These are phyloP conservation scores for Starmerella etchellsii DNA, from an alignment of 805 yeast genomes.

Conservation along the genomic window DNA sequence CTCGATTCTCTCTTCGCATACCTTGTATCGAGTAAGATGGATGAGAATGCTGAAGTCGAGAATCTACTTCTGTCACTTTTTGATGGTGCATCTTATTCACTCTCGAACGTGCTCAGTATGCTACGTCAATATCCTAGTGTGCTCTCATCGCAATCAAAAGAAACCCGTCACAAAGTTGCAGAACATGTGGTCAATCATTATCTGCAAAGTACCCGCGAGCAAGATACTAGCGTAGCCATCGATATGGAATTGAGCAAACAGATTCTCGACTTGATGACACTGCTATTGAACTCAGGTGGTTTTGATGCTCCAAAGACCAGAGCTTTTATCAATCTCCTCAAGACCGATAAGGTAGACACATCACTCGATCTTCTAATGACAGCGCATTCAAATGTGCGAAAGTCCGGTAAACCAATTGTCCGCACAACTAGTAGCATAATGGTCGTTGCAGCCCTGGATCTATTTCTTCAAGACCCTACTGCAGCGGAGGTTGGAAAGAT, in stretches of 20 bases:
- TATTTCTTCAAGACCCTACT: constrained; percentile 20
- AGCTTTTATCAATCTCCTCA: constrained; percentile 53
- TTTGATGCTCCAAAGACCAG: constrained; percentile 35
- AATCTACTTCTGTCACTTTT: constrained; percentile 27
- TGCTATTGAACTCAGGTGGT: constrained; percentile 36
- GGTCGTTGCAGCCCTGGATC: constrained; percentile 45
- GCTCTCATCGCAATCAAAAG: constrained; percentile 38
- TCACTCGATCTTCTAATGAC: constrained; percentile 36
- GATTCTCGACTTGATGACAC: constrained; percentile 44
- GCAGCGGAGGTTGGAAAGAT: constrained; percentile 21
- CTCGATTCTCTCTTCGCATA: constrained; percentile 4
- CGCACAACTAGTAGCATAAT: constrained; percentile 66
- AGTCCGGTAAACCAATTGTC: constrained; percentile 40
- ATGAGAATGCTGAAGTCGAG: constrained; percentile 13
- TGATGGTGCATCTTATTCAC: constrained; percentile 19
- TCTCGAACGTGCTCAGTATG: constrained; percentile 25
- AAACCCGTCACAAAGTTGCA: constrained; percentile 46
- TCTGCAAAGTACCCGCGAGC: constrained; percentile 31
- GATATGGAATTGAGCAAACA: constrained; percentile 40
- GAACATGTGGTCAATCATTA: constrained; percentile 48
- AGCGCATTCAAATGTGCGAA: constrained; percentile 38
- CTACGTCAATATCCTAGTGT: constrained; percentile 41
- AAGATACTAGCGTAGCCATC: background rate
- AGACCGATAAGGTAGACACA: constrained; percentile 35
- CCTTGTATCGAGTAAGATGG: background rate